phyloP scores from a whole-genome alignment of 441 rosid species.

The Erysimum cheiri region DNA sequence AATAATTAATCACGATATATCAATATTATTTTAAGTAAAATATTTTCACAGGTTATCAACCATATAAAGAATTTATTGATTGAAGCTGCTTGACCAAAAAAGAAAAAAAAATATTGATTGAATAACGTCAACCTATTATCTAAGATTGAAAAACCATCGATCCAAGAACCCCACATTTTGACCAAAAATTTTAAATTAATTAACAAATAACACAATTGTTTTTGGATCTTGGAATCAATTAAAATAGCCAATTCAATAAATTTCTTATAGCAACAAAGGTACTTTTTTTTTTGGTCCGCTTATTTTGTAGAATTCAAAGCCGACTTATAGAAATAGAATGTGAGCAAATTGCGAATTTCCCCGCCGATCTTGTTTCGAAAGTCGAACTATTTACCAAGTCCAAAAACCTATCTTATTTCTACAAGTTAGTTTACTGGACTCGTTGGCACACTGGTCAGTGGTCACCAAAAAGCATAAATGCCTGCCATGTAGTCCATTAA shows the following conservation, averaged over 20 bases:
- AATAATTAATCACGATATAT: not conserved
- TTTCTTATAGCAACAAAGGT: not conserved
- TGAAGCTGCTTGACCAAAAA: too few relatives aligned
- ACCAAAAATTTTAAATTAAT: too few relatives aligned
- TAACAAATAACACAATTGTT: not conserved
- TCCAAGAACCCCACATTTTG: not conserved
- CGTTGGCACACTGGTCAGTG: too few relatives aligned
- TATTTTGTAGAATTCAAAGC: not conserved
- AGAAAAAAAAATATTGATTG: not conserved
- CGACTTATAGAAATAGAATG: too few relatives aligned
- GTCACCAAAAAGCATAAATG: not conserved
- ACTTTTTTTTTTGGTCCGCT: not conserved
- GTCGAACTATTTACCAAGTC: too few relatives aligned
- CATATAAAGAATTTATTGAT: too few relatives aligned
- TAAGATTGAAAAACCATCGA: not conserved
- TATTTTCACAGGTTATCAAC: too few relatives aligned
- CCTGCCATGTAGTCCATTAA: not conserved
- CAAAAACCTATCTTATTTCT: too few relatives aligned
- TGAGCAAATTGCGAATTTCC: too few relatives aligned
- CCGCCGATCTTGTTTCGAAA: too few relatives aligned
- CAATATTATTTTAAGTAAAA: too few relatives aligned
- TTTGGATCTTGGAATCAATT: not conserved
- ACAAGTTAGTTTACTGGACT: too few relatives aligned
- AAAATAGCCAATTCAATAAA: not conserved
- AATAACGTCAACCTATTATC: not conserved